A percentile compares a stretch with the other conserved stretches of the same genome.
Evolutionary conservation across 2,329 filamentous ascomycete species (phyloP).

Genomic region (Malbranchea cinnamomea): DNA sequence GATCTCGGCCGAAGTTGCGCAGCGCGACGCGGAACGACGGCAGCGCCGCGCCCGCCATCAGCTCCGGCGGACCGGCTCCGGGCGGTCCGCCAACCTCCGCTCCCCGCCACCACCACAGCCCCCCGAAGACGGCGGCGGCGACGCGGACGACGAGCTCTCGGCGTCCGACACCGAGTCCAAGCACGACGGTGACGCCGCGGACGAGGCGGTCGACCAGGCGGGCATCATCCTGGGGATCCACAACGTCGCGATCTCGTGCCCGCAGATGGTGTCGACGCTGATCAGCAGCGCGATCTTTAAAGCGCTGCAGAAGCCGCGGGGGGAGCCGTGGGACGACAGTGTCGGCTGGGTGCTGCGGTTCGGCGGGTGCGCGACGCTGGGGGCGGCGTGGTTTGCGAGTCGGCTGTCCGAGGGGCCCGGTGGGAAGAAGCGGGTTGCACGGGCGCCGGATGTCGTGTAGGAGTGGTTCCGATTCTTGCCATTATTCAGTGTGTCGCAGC

Average conservation of each 20-base stretch:
- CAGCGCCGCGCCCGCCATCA: constrained; percentile 34
- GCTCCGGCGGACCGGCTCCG: constrained; percentile 18
- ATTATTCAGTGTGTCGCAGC: constrained; percentile 2
- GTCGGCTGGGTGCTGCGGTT: constrained; percentile 76
- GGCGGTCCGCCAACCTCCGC: constrained; percentile 23
- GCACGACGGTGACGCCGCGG: constrained; percentile 29
- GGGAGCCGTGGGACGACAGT: constrained; percentile 69
- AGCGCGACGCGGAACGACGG: constrained; percentile 60
- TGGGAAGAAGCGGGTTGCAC: background rate
- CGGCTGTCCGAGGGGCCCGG: constrained; percentile 46
- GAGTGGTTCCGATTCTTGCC: constrained; percentile 1
- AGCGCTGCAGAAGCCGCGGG: constrained; percentile 72
- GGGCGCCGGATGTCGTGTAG: constrained; percentile 6
- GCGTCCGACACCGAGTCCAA: constrained; percentile 16
- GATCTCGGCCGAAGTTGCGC: constrained; percentile 82
- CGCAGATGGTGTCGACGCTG: constrained; percentile 80
- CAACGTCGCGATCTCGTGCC: constrained; percentile 84
- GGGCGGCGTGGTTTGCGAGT: constrained; percentile 59
- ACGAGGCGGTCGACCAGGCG: constrained; percentile 55
- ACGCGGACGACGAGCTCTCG: constrained; percentile 16
- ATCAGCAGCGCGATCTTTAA: constrained; percentile 74
- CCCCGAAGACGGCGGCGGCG: constrained; percentile 8
- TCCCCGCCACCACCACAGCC: constrained; percentile 3
- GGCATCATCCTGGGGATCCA: constrained; percentile 89
- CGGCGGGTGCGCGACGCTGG: constrained; percentile 62